A percentile compares a stretch with the other conserved stretches of the same genome.
phyloP scores from a whole-genome alignment of 2,329 filamentous ascomycete species.

The Anthostomella pinea region DNA sequence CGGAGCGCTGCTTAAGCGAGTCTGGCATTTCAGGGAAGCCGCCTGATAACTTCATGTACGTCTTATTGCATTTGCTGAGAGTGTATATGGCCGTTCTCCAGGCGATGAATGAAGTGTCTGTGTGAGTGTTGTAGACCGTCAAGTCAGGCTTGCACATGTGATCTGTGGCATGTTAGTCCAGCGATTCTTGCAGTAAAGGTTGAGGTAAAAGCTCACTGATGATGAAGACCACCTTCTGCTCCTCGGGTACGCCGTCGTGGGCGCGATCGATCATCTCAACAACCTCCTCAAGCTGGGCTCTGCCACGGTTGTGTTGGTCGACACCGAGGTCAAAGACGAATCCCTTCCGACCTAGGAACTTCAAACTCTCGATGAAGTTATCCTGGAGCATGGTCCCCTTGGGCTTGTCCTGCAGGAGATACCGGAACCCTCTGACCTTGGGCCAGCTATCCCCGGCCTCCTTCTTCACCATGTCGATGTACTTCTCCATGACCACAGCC shows the following conservation, averaged over 20 bases:
- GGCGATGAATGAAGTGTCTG: conserved; percentile 57
- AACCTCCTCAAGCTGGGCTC: conserved; percentile 69
- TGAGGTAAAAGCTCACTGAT: conserved; percentile 54
- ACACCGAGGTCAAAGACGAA: conserved; percentile 81
- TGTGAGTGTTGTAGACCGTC: conserved; percentile 54
- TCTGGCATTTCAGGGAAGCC: conserved; percentile 75
- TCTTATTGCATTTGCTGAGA: conserved; percentile 60
- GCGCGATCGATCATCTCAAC: conserved; percentile 67
- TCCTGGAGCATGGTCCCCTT: conserved; percentile 60
- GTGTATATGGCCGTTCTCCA: conserved; percentile 69
- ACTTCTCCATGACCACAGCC: conserved; percentile 56
- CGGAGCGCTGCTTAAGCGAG: conserved; percentile 45
- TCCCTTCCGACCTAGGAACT: conserved; percentile 60
- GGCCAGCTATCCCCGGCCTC: conserved; percentile 62
- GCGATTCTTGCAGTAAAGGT: no score
- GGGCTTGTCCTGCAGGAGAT: conserved; percentile 76
- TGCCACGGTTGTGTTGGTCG: conserved; percentile 73
- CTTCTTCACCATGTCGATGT: conserved; percentile 60
- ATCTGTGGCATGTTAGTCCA: no score
- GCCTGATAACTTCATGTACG: conserved; percentile 93
- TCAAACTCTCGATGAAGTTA: conserved; percentile 63
- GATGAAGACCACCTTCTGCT: conserved; percentile 63
- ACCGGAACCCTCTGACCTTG: conserved; percentile 76
- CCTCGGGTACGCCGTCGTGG: conserved; percentile 57
- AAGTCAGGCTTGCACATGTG: conserved; percentile 89